phyloP scores from a whole-genome alignment of 306 rosid genomes.

The Quercus ilex region DNA sequence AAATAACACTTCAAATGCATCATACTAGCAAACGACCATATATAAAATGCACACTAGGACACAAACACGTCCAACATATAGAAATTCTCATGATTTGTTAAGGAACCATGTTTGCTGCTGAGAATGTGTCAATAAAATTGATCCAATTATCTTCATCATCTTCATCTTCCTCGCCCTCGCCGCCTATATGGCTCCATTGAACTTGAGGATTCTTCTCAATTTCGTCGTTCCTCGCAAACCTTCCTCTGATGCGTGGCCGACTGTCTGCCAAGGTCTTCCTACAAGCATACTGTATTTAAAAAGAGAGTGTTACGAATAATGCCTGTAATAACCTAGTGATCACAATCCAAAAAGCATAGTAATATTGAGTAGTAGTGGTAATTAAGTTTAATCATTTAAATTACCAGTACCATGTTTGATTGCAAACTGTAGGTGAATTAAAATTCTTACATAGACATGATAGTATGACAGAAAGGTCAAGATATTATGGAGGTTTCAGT shows the following conservation, averaged over 20 bases:
- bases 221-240: constrained; percentile 79
- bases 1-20: constrained; percentile 13
- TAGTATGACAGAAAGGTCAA: too few relatives aligned
- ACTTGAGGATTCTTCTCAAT: constrained; percentile 38
- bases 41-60: background rate
- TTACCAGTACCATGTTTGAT: background rate
- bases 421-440: too few relatives aligned
- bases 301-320: background rate
- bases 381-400: background rate
- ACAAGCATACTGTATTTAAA: constrained; percentile 66
- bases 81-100: constrained; percentile 13
- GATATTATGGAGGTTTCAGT: too few relatives aligned
- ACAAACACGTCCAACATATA: background rate
- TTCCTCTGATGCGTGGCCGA: constrained; percentile 85
- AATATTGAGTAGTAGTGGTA: background rate
- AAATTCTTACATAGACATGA: too few relatives aligned
- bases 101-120: constrained; percentile 51
- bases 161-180: constrained; percentile 56
- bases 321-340: too few relatives aligned
- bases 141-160: constrained; percentile 72
- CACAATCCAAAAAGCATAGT: background rate
- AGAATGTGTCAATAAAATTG: constrained; percentile 62
- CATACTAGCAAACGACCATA: constrained; percentile 13
- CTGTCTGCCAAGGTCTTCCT: constrained; percentile 91
- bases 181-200: constrained; percentile 56